Evolutionary conservation across 1,284 basidiomycete species (phyloP).

Genomic region (Puccinia horiana): DNA sequence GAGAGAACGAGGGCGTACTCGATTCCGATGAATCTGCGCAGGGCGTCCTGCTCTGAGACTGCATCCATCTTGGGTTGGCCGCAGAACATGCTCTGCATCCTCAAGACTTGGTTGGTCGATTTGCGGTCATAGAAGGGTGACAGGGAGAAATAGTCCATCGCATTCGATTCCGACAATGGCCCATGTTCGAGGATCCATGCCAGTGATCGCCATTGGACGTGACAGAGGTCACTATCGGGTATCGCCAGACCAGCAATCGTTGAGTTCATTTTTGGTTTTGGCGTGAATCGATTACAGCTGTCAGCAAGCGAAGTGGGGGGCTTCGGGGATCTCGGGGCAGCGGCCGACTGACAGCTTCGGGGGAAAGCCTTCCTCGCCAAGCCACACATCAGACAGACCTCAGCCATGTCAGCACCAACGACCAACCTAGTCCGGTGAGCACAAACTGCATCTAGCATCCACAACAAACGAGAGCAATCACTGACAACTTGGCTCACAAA

Average conservation of each 20-base stretch:
- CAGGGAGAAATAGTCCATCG: conserved; percentile 78
- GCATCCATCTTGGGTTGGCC: conserved; percentile 58
- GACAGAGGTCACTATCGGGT: conserved; percentile 49
- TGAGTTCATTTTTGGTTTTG: conserved; percentile 14
- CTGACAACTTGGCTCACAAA: neutral
- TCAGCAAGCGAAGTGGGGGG: neutral
- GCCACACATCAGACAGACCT: neutral
- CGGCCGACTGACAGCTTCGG: neutral
- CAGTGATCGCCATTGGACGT: conserved; percentile 54
- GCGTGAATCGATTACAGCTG: too few relatives aligned
- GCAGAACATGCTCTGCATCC: conserved; percentile 70
- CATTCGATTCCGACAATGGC: conserved; percentile 63
- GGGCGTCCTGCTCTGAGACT: conserved; percentile 35
- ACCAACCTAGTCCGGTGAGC: conserved; percentile 24
- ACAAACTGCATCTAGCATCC: neutral
- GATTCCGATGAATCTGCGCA: conserved; percentile 75
- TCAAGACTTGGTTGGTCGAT: conserved; percentile 80
- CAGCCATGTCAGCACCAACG: conserved; percentile 5
- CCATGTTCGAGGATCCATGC: conserved; percentile 54
- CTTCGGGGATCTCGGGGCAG: too few relatives aligned
- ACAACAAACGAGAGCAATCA: neutral
- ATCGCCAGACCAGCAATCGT: conserved; percentile 38
- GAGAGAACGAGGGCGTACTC: conserved; percentile 79
- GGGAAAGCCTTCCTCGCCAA: neutral
- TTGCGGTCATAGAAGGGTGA: conserved; percentile 88